Evolutionary conservation across 1,284 basidiomycete genomes (phyloP).

Genomic region (Apiotrichum porosum): DNA sequence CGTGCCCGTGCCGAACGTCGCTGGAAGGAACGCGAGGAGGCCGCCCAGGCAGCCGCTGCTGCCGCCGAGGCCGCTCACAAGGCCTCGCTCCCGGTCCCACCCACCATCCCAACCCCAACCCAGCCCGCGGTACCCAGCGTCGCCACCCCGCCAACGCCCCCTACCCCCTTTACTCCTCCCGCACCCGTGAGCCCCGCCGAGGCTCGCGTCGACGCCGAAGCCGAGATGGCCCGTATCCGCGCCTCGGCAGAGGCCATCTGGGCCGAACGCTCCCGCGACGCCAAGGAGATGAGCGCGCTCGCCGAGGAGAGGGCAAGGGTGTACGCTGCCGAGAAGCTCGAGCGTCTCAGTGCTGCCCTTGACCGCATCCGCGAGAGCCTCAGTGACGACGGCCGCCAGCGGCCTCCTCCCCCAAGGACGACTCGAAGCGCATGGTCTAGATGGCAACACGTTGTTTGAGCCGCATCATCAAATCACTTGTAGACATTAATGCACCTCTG

Average conservation of each 20-base stretch:
- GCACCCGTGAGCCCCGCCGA: neutral
- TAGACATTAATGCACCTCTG: too few relatives aligned
- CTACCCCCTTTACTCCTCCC: neutral
- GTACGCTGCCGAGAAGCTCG: conserved; percentile 4
- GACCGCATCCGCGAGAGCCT: conserved; percentile 1
- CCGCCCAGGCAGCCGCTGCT: neutral
- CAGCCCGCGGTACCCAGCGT: too few relatives aligned
- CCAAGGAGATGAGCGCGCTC: neutral
- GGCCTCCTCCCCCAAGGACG: too few relatives aligned
- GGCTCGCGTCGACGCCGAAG: neutral
- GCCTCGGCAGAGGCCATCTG: neutral
- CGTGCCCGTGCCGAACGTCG: neutral
- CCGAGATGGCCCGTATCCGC: neutral
- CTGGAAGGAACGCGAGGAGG: neutral
- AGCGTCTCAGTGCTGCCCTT: neutral
- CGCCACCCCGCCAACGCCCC: neutral
- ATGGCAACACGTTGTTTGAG: too few relatives aligned
- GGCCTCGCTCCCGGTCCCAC: neutral
- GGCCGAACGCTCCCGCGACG: neutral
- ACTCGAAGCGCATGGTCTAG: too few relatives aligned
- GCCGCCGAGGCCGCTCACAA: too few relatives aligned
- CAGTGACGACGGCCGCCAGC: neutral
- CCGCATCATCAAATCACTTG: too few relatives aligned
- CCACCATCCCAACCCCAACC: too few relatives aligned
- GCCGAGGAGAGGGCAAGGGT: neutral